These are phyloP conservation scores for Cytospora paraplurivora DNA, from an alignment of 2,329 filamentous ascomycete species.

Conservation along the genomic window DNA sequence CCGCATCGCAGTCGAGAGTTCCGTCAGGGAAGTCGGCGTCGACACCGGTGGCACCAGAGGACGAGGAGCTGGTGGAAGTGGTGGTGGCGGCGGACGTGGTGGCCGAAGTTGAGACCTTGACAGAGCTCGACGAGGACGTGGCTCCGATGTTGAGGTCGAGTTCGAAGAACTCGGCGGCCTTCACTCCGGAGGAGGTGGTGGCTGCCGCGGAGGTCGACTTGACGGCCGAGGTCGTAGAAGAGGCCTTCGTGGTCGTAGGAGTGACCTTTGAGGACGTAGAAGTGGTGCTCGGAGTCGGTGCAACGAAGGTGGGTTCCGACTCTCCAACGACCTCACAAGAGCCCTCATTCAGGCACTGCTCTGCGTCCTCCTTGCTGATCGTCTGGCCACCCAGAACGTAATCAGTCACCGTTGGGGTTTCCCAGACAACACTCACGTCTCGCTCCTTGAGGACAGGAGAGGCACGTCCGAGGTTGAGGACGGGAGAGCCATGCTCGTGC, in stretches of 20 bases:
- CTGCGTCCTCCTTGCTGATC: conserved; percentile 65
- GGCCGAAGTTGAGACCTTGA: conserved; percentile 35
- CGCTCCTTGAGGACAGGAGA: conserved; percentile 37
- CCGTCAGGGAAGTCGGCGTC: conserved; percentile 75
- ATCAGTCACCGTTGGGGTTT: conserved; percentile 64
- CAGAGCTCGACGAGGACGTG: conserved; percentile 33
- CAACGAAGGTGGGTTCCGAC: conserved; percentile 53
- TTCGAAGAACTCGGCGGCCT: conserved; percentile 54
- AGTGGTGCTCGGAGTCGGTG: conserved; percentile 32
- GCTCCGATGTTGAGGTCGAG: conserved; percentile 39
- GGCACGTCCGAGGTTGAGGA: conserved; percentile 47
- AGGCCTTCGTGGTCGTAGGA: conserved; percentile 34
- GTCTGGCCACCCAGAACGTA: conserved; percentile 68
- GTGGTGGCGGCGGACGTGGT: conserved; percentile 34
- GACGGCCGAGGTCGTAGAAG: conserved; percentile 39
- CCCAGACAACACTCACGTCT: conserved; percentile 52
- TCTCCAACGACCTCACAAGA: conserved; percentile 68
- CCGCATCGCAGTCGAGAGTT: conserved; percentile 67
- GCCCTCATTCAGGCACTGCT: conserved; percentile 71
- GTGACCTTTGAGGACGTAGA: conserved; percentile 25
- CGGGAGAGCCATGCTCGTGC: conserved; percentile 45
- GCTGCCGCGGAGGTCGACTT: conserved; percentile 41
- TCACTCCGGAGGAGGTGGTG: conserved; percentile 38
- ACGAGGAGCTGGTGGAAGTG: conserved; percentile 34
- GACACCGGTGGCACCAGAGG: conserved; percentile 54